Percentiles rank a stretch among this genome's conserved stretches.
These are phyloP conservation scores for Borovskyia barvae DNA, from an alignment of 208 protist species.

Conservation along the genomic window DNA sequence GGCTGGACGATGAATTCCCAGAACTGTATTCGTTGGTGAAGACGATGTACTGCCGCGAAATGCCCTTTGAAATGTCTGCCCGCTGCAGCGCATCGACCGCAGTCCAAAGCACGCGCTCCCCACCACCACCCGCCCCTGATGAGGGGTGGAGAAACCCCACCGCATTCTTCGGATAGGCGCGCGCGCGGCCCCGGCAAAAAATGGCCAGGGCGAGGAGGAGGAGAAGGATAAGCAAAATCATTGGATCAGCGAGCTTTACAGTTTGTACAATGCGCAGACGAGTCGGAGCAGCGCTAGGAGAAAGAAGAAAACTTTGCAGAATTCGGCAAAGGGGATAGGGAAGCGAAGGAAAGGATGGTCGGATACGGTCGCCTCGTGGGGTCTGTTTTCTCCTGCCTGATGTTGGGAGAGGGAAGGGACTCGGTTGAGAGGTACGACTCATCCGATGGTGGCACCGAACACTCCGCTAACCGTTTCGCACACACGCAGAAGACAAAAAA, in stretches of 20 bases:
- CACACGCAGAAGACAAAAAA: too few species aligned
- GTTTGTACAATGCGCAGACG: too few species aligned
- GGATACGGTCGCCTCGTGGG: too few species aligned
- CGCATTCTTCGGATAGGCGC: conserved; percentile 26
- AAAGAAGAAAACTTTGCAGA: neutral
- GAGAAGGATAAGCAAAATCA: conserved; percentile 10
- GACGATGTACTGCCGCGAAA: conserved; percentile 60
- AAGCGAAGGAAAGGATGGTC: neutral
- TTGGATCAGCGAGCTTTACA: too few species aligned
- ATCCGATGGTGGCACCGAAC: too few species aligned
- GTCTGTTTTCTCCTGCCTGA: neutral
- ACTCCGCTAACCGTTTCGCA: too few species aligned
- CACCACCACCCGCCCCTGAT: conserved; percentile 93
- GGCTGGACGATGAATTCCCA: neutral
- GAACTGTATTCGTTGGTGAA: conserved; percentile 42
- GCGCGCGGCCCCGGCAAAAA: conserved; percentile 14
- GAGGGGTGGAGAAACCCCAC: conserved; percentile 93
- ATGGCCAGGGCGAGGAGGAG: conserved; percentile 10
- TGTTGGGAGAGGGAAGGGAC: too few species aligned
- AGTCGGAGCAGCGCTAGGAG: neutral
- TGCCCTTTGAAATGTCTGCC: conserved; percentile 25
- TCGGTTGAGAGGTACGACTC: too few species aligned
- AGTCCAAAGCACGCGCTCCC: conserved; percentile 96
- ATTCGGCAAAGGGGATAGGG: neutral
- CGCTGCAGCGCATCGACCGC: conserved; percentile 67